These are phyloP conservation scores for Clarkia xantiana DNA, from an alignment of 345 rosid genomes.

Conservation along the genomic window DNA sequence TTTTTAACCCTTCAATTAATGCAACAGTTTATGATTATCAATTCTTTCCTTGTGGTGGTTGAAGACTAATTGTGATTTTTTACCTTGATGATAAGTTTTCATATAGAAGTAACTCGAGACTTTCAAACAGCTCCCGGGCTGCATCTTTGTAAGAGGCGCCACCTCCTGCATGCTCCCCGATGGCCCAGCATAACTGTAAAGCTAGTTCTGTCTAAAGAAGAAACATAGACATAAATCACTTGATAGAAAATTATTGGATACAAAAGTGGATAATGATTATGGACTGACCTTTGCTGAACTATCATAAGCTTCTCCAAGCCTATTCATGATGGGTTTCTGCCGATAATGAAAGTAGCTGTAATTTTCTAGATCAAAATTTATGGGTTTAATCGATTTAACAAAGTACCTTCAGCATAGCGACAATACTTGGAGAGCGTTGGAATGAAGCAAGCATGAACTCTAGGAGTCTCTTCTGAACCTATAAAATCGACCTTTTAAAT, in stretches of 20 bases:
- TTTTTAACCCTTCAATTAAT: neutral
- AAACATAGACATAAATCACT: neutral
- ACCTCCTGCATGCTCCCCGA: slow-evolving; percentile 95
- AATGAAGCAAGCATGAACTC: slow-evolving; percentile 87
- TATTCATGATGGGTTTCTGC: slow-evolving; percentile 90
- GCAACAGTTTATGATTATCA: neutral
- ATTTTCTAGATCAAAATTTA: neutral
- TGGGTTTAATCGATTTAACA: too few species aligned
- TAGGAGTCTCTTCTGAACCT: slow-evolving; percentile 70
- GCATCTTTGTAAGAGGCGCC: slow-evolving; percentile 76
- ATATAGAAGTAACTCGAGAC: slow-evolving; percentile 75
- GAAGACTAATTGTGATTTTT: neutral
- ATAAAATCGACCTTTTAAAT: slow-evolving; percentile 4
- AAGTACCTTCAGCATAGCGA: slow-evolving; percentile 69
- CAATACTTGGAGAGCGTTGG: slow-evolving; percentile 66
- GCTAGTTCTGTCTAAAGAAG: slow-evolving; percentile 65
- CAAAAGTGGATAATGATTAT: neutral
- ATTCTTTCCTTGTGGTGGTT: neutral
- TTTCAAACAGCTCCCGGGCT: slow-evolving; percentile 96
- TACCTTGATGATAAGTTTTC: slow-evolving; percentile 91
- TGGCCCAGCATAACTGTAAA: slow-evolving; percentile 91
- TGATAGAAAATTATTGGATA: neutral
- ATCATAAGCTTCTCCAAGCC: slow-evolving; percentile 93
- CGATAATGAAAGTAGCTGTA: slow-evolving; percentile 6
- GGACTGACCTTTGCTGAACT: slow-evolving; percentile 65